Evolutionary conservation across 345 rosid species (phyloP), one percentile per base, ranked within the genome.

Genomic region (Aethionema arabicum): DNA sequence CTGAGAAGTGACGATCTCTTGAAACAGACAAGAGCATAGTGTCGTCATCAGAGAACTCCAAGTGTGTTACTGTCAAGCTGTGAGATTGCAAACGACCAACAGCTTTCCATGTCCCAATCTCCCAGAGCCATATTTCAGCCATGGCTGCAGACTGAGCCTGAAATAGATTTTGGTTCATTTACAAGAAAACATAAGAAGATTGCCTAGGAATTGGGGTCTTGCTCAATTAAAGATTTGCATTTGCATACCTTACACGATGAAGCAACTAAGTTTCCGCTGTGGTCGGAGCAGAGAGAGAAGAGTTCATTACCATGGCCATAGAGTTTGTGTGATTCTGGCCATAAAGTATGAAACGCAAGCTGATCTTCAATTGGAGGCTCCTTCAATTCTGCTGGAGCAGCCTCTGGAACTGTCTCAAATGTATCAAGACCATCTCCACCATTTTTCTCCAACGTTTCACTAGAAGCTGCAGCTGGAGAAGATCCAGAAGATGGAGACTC

Each of bases 301-400:
- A 93, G 75, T 77, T 90, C 97, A 71, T 93, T 93, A 51, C 97
- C 97, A 77, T 93, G 97, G 71, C 95, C 96, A 32, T 84, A 90
- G 46, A 93, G 96, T 74, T 90, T 93, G 70, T 90, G 92, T 4
- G 99, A 82, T 70, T 90, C 99, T 0, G 99, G 97, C 99, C 97
- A 90, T 31, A 93, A 54, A 2, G 97, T 90, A 68, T 90, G 82
- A 82, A 84, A 87, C 42, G 96, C 84, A 69, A 93, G 83, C 72
- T 93, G 96, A 56, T 90, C 99, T 80, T 90, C 99, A 8, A 87
- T 76, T 15, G 96, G 99, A 67, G 96, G 91, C 68, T 93, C 85
- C 4, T 87, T 81, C 59, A 93, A 79, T 59, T 80, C 86, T 52
- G 74, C 83, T 14, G 99, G 99, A 81, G 85, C 83, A 5, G 99